Conservation (phyloP, 805 yeast genomes). For the Ascoidea tarda region DNA sequence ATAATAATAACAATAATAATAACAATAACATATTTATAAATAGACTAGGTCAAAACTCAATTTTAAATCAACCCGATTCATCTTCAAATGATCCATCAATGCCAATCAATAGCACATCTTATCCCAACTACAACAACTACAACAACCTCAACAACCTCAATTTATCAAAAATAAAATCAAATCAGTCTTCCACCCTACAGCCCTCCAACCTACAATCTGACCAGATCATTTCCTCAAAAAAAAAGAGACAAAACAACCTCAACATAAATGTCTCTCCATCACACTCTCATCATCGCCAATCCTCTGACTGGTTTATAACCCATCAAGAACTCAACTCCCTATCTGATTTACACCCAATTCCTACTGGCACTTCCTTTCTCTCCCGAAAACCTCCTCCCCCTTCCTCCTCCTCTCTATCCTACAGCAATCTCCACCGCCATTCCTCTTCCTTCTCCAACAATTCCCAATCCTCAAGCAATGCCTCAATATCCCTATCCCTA, state of each 20-base stretch:
- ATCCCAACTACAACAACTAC: too few relatives aligned
- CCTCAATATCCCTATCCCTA: not conserved
- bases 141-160: too few relatives aligned
- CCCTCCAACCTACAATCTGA: not conserved
- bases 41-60: too few relatives aligned
- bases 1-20: too few relatives aligned
- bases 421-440: not conserved
- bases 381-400: not conserved
- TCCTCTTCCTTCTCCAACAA: not conserved
- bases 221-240: too few relatives aligned
- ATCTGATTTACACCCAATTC: slow-evolving; percentile 11
- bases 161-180: not conserved
- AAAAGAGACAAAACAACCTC: not conserved
- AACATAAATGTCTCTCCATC: not conserved
- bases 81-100: not conserved
- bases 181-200: not conserved
- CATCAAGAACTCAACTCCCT: slow-evolving; percentile 9
- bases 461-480: not conserved
- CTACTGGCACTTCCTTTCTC: slow-evolving; percentile 2
- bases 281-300: not conserved
- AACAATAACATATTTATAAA: too few relatives aligned
- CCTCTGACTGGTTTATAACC: not conserved
- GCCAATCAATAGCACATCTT: not conserved
- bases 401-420: not conserved
- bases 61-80: too few relatives aligned